Base-by-base conservation (phyloP, 352 stramenopile genomes). In the Phytophthora pini region DNA sequence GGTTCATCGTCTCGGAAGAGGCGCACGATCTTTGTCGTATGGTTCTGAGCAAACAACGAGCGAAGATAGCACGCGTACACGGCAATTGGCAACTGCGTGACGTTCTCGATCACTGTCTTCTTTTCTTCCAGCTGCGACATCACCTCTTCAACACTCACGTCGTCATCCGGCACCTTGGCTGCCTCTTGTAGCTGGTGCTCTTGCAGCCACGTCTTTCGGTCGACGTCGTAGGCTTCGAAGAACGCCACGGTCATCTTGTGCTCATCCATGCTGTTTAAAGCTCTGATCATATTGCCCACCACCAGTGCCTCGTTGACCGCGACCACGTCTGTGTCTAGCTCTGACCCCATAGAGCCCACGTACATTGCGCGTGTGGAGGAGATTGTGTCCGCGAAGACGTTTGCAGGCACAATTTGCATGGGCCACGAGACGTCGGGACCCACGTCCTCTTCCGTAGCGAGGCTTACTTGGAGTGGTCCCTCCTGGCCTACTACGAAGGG, bases 401-500 rank as follows among this genome's bases (percentile, higher is more conserved):
- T 60, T 20, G 65, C 59, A 24, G 77, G 74, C 11, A 80, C 53
- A 17, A 86, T 60, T 48, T 83, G 77, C 62, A 86, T 47, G 34
- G 81, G 32, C 50, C 51, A 55, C 0, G 32, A 7, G 8, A 24
- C 29, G 10, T 66, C 29, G 2, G 31, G 38, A 11, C 31, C 38
- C 7, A 49, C 15, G 6, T 62, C 43, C 1, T 68, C 31, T 12
- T 46, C 9, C 2, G 48, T 60, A 8, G 63, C 61, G 10, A 63
- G 46, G 12, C 59, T 46, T 3, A 71, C 40, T 36, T 22, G 26
- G 22, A 70, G 43, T 6, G 52, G 38, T 43, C 13, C 44, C 7
- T 64, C 27, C 6, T 41, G 39, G 8, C 62, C 46, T 24, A 80
- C 17, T 7, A 72, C 41, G 36, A 86, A 83, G 0, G 74, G 68